Percentiles rank a stretch among this genome's conserved stretches.
Evolutionary conservation across 495 filamentous ascomycete genomes (phyloP).

Genomic region (Penicillium canariense): DNA sequence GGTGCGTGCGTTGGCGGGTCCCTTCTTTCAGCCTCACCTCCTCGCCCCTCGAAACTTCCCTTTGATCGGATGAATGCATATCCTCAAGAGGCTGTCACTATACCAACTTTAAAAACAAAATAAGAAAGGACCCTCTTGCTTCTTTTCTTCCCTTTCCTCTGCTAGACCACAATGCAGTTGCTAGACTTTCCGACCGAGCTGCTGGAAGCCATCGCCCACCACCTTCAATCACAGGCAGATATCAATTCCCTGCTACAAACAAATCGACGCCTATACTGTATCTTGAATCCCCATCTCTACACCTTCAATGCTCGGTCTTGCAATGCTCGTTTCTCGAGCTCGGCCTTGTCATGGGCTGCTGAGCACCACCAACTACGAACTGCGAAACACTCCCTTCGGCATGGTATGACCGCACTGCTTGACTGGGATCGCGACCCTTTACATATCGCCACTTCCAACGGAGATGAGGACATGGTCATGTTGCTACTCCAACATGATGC

Average conservation of each 20-base stretch:
- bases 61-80: no score
- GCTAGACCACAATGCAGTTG: neutral
- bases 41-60: no score
- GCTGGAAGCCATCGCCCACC: neutral
- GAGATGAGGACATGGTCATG: neutral
- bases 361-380: neutral
- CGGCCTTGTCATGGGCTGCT: neutral
- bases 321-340: no score
- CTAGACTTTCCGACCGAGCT: neutral
- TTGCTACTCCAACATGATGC: neutral
- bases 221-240: constrained; percentile 8
- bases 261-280: neutral
- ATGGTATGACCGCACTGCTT: neutral
- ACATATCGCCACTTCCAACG: neutral
- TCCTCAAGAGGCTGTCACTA: no score
- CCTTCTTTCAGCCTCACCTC: no score
- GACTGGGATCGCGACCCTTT: neutral
- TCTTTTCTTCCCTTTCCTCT: neutral
- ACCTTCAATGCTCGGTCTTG: neutral
- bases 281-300: constrained; percentile 1
- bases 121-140: neutral
- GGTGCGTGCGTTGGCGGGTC: no score
- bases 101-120: neutral
- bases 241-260: constrained; percentile 1
- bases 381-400: neutral